Evolutionary conservation across 305 asterid genomes (phyloP), one percentile per base, ranked within the genome.

Genomic region (Fraxinus dipetala): DNA sequence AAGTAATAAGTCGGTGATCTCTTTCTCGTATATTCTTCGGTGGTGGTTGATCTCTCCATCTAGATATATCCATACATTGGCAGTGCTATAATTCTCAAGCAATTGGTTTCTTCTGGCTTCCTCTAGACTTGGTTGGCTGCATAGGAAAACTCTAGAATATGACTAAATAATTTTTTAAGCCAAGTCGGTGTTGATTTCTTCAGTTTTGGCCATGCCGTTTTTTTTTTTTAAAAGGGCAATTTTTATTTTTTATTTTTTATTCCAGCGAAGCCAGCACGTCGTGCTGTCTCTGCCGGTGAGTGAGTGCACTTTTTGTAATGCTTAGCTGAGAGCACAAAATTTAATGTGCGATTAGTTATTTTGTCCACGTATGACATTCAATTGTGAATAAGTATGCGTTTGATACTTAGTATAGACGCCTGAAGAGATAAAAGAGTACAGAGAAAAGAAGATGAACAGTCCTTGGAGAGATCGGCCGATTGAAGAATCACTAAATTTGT

Each of bases 391-490:
- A 18, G 38, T 76, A 81, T 59, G 18, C 14, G 45, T 79, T 84
- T 85, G 54, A 70, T 83, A 38, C 76, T 81, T 78, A 11, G 65
- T 73, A 72, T 85, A 94, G 96, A 93, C 93, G 67, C 88, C 92
- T 32, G 97, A 93, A 69, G 97, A 94, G 93, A 88, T 94, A 80
- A 94, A 93, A 87, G 96, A 91, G 85, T 94, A 84, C 84, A 87
- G 97, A 86, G 97, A 93, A 82, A 90, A 91, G 79, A 93, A 90
- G 90, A 89, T 86, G 92, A 90, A 92, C 84, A 93, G 97, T 83
- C 97, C 97, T 76, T 94, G 95, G 95, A 91, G 98, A 85, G 94
- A 89, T 59, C 87, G 95, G 85, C 96, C 96, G 2, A 80, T 88
- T 75, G 92, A 92, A 81, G 98, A 94, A 87, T 94, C 98, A 75